Percentiles rank a stretch among this genome's conserved stretches.
phyloP scores from a whole-genome alignment of 305 asterid genomes.

The Stenogyne calaminthoides region DNA sequence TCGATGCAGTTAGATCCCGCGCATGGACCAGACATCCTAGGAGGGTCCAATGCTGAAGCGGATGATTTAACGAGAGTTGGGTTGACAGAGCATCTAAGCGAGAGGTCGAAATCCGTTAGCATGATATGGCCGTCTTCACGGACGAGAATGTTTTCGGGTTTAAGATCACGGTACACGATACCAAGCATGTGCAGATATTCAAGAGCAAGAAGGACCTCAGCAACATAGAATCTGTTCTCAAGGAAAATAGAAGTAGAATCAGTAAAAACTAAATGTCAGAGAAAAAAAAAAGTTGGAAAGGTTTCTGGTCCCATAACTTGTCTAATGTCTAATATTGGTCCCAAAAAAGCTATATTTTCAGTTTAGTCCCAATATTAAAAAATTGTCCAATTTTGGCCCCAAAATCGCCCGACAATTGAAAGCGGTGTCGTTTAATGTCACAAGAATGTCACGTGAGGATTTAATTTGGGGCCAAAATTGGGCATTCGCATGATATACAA shows the following conservation, averaged over 20 bases:
- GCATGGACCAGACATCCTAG: slow-evolving; percentile 62
- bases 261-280: neutral
- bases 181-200: slow-evolving; percentile 83
- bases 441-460: too few relatives aligned
- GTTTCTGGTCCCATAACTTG: too few relatives aligned
- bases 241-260: neutral
- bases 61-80: slow-evolving; percentile 60
- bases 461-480: too few relatives aligned
- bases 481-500: too few relatives aligned
- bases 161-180: slow-evolving; percentile 67
- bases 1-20: slow-evolving; percentile 73
- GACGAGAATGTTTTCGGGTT: slow-evolving; percentile 72
- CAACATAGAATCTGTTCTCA: slow-evolving; percentile 65
- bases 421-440: too few relatives aligned
- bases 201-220: slow-evolving; percentile 76
- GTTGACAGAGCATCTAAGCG: slow-evolving; percentile 57
- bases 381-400: too few relatives aligned
- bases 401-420: too few relatives aligned
- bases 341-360: too few relatives aligned
- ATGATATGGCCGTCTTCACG: slow-evolving; percentile 75
- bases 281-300: too few relatives aligned
- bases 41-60: slow-evolving; percentile 44
- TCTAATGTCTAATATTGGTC: too few relatives aligned
- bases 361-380: too few relatives aligned
- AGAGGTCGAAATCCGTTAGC: slow-evolving; percentile 74